phyloP scores from a whole-genome alignment of 1,139 yeast species.

The Geotrichum candidum region DNA sequence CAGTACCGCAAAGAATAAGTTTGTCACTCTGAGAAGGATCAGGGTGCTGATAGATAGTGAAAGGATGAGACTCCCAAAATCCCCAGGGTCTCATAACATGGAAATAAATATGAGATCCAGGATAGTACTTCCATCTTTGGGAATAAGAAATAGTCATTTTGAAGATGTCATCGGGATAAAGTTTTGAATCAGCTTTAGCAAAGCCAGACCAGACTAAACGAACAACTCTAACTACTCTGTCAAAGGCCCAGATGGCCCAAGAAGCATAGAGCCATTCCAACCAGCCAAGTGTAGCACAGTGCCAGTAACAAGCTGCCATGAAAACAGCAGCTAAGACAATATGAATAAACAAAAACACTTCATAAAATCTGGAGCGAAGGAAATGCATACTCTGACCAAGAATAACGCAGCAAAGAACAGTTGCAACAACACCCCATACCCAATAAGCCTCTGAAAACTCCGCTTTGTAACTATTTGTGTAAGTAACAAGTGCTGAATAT shows the following conservation, averaged over 20 bases:
- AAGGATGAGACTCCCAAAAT: slow-evolving; percentile 57
- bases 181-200: slow-evolving; percentile 25
- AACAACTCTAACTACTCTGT: slow-evolving; percentile 36
- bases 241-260: slow-evolving; percentile 40
- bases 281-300: slow-evolving; percentile 38
- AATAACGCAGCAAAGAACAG: slow-evolving; percentile 27
- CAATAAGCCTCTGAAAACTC: slow-evolving; percentile 35
- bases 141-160: slow-evolving; percentile 44
- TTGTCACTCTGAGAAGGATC: slow-evolving; percentile 21
- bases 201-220: slow-evolving; percentile 38
- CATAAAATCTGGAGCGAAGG: slow-evolving; percentile 39
- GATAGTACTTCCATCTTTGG: slow-evolving; percentile 33
- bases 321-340: slow-evolving; percentile 37
- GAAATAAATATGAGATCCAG: slow-evolving; percentile 44
- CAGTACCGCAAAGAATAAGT: slow-evolving; percentile 34
- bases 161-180: slow-evolving; percentile 34
- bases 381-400: slow-evolving; percentile 29
- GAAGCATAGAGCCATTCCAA: slow-evolving; percentile 37
- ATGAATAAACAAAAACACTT: slow-evolving; percentile 42
- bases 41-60: slow-evolving; percentile 42
- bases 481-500: slow-evolving; percentile 28
- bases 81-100: slow-evolving; percentile 39
- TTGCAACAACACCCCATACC: slow-evolving; percentile 39
- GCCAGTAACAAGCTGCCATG: slow-evolving; percentile 40
- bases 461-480: slow-evolving; percentile 30